Percentiles rank a stretch among this genome's conserved stretches.
Conservation (phyloP, 1,139 yeast species). For the Groenewaldozyma sp. region DNA sequence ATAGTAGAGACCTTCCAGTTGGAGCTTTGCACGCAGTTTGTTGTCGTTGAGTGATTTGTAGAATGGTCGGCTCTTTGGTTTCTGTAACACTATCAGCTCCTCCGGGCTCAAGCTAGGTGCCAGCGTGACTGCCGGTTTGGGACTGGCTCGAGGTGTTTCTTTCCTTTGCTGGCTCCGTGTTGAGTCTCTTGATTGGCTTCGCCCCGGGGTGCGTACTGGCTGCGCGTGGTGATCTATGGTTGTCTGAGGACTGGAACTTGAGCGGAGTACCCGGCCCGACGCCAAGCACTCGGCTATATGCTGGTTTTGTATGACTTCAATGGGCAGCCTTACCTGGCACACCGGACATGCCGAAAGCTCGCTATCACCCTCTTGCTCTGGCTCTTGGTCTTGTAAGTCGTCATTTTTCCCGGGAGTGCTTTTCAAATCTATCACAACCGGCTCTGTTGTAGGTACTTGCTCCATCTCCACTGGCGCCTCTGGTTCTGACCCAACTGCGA, state of each 20-base stretch:
- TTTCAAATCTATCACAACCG: neutral
- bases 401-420: neutral
- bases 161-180: no score
- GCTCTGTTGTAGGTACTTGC: slow-evolving; percentile 1
- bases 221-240: no score
- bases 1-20: slow-evolving; percentile 46
- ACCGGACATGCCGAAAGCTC: slow-evolving; percentile 47
- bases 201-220: no score
- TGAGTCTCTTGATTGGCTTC: no score
- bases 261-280: no score
- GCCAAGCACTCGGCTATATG: slow-evolving; percentile 75
- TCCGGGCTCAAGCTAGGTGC: neutral
- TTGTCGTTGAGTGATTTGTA: slow-evolving; percentile 37
- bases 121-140: no score
- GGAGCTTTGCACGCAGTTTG: slow-evolving; percentile 53
- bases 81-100: neutral
- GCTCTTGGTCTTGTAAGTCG: no score
- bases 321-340: slow-evolving; percentile 49
- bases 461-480: no score
- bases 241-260: no score
- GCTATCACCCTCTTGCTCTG: no score
- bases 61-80: slow-evolving; percentile 6
- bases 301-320: slow-evolving; percentile 46
- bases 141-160: no score
- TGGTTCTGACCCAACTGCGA: no score